phyloP scores from a whole-genome alignment of 768 basidiomycete species.

The Pisolithus sp. region DNA sequence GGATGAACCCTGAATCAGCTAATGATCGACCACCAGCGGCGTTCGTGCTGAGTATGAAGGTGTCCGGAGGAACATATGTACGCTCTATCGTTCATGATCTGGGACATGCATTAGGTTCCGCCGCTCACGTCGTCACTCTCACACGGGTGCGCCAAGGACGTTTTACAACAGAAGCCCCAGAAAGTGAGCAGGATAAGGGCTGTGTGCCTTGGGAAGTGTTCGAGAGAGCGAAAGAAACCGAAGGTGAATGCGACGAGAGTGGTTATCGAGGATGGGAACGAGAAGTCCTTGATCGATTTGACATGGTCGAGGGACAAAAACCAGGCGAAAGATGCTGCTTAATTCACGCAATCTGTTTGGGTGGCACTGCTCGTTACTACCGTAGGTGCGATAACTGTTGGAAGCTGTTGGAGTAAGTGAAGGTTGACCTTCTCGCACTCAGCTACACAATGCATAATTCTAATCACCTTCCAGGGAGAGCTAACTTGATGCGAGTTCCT shows the following conservation, averaged over 20 bases:
- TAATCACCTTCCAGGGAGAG: too few relatives aligned
- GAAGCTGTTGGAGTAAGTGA: too few relatives aligned
- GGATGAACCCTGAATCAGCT: constrained; percentile 26
- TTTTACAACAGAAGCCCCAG: constrained; percentile 48
- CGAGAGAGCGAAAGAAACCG: constrained; percentile 45
- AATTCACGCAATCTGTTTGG: too few relatives aligned
- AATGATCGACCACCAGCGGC: constrained; percentile 51
- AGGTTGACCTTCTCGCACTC: too few relatives aligned
- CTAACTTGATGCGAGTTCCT: too few relatives aligned
- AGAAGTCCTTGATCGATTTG: constrained; percentile 62
- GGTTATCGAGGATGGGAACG: constrained; percentile 81
- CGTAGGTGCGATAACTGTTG: too few relatives aligned
- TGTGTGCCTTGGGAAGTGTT: constrained; percentile 78
- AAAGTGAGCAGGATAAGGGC: constrained; percentile 44
- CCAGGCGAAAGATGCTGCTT: neutral
- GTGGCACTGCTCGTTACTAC: too few relatives aligned
- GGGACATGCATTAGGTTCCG: constrained; percentile 74
- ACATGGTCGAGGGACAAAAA: constrained; percentile 41
- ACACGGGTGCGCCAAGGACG: constrained; percentile 85
- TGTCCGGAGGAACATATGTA: constrained; percentile 96
- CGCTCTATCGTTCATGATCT: constrained; percentile 94
- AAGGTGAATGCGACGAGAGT: constrained; percentile 54
- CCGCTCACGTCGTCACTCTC: constrained; percentile 90
- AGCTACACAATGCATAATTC: too few relatives aligned
- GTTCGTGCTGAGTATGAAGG: constrained; percentile 87